A percentile compares a stretch with the other conserved stretches of the same genome.
Conservation (phyloP, 2,329 filamentous ascomycete species). For the Fonsecaea monophora region DNA sequence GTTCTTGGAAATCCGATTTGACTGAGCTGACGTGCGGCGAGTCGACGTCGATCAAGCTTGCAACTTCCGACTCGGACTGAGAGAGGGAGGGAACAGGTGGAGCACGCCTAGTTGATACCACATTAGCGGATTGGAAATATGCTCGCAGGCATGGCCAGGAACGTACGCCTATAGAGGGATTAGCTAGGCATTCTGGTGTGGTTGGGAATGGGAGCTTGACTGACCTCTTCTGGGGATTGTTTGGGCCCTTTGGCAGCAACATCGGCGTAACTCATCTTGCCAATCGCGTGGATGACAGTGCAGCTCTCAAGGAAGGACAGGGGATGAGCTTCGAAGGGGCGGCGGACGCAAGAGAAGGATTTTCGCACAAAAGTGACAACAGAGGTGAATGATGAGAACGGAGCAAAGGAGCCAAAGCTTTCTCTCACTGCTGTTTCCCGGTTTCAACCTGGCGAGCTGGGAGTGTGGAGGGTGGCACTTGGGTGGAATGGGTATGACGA, state of each 20-base stretch:
- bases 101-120: slow-evolving; percentile 48
- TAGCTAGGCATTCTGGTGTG: slow-evolving; percentile 13
- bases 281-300: slow-evolving; percentile 4
- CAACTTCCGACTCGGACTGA: slow-evolving; percentile 49
- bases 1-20: slow-evolving; percentile 50
- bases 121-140: slow-evolving; percentile 22
- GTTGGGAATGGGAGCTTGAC: slow-evolving; percentile 36
- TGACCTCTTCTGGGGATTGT: slow-evolving; percentile 57
- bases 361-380: neutral
- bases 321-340: neutral
- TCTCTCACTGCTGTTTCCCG: slow-evolving; percentile 11
- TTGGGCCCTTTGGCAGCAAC: slow-evolving; percentile 55
- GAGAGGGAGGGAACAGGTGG: slow-evolving; percentile 49
- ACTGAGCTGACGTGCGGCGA: slow-evolving; percentile 54
- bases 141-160: slow-evolving; percentile 47
- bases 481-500: slow-evolving; percentile 14
- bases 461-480: neutral
- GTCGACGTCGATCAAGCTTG: slow-evolving; percentile 56
- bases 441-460: slow-evolving; percentile 15
- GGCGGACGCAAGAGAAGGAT: neutral
- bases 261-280: slow-evolving; percentile 57
- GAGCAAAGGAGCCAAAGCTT: slow-evolving; percentile 19
- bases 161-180: slow-evolving; percentile 34
- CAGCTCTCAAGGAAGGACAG: neutral
- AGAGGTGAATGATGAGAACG: slow-evolving; percentile 5